These are phyloP conservation scores for Suaeda aralocaspica DNA, from an alignment of 148 eudicot species.

Conservation along the genomic window DNA sequence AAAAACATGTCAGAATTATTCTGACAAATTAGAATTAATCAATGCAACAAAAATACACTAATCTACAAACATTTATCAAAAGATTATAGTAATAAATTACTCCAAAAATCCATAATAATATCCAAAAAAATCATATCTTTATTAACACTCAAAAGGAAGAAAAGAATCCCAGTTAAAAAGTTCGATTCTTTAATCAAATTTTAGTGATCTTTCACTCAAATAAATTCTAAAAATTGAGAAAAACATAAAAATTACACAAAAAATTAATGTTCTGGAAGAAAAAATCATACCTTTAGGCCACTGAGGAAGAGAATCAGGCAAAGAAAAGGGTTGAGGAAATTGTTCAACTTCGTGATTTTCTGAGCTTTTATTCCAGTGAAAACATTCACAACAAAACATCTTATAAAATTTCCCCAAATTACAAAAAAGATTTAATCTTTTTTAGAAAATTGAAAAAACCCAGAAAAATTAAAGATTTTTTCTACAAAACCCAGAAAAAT, in stretches of 20 bases:
- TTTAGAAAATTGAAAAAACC: too few relatives aligned
- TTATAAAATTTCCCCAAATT: background rate
- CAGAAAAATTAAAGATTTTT: background rate
- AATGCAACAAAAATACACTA: background rate
- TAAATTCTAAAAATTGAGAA: background rate
- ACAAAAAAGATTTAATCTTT: background rate
- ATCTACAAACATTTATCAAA: too few relatives aligned
- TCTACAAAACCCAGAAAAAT: conserved; percentile 12
- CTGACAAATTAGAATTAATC: background rate
- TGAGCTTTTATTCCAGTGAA: conserved; percentile 28
- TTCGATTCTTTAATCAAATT: conserved; percentile 17
- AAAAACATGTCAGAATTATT: background rate
- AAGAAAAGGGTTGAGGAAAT: conserved; percentile 37
- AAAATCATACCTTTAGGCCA: conserved; percentile 65
- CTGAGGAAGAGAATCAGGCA: conserved; percentile 58
- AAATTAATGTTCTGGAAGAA: background rate
- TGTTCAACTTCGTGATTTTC: conserved; percentile 25
- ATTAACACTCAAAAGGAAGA: background rate
- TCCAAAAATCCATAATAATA: background rate
- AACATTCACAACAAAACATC: conserved; percentile 46
- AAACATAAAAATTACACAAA: background rate
- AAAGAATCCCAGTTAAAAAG: background rate
- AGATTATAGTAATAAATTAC: conserved; percentile 6
- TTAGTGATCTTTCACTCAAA: conserved; percentile 2
- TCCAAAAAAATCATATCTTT: background rate